These are phyloP conservation scores for Geosiphon pyriformis DNA, from an alignment of 192 early-diverging fungal genomes.

Conservation along the genomic window DNA sequence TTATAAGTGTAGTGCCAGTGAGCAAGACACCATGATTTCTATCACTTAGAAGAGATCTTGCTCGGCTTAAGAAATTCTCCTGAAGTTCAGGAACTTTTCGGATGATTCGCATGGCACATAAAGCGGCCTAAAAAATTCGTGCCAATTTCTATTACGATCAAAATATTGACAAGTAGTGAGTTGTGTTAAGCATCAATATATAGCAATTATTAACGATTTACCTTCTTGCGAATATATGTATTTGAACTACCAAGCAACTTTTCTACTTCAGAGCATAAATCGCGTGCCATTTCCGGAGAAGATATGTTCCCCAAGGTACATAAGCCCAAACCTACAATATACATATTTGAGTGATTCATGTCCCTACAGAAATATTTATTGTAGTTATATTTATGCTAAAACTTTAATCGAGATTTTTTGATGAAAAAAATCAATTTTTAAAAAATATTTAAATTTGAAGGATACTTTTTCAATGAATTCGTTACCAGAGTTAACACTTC, in stretches of 20 bases:
- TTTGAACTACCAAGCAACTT: slow-evolving; percentile 85
- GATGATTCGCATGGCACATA: slow-evolving; percentile 88
- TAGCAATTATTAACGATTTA: slow-evolving; percentile 25
- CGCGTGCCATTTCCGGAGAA: slow-evolving; percentile 92
- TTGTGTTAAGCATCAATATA: no score
- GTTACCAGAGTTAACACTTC: slow-evolving; percentile 96
- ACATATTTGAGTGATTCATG: slow-evolving; percentile 93
- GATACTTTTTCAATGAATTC: slow-evolving; percentile 95
- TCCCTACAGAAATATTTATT: slow-evolving; percentile 55
- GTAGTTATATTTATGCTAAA: background rate
- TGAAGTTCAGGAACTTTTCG: slow-evolving; percentile 89
- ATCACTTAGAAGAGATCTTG: slow-evolving; percentile 76
- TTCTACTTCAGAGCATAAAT: slow-evolving; percentile 91
- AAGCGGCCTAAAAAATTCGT: slow-evolving; percentile 61
- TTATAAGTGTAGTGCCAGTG: slow-evolving; percentile 83
- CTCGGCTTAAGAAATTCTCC: slow-evolving; percentile 73
- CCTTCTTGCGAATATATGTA: slow-evolving; percentile 96
- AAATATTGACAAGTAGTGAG: slow-evolving; percentile 11
- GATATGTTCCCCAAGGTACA: slow-evolving; percentile 96
- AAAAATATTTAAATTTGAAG: background rate
- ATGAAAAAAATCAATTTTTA: slow-evolving; percentile 16
- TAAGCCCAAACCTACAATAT: slow-evolving; percentile 93
- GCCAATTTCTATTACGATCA: background rate
- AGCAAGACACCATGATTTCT: slow-evolving; percentile 94
- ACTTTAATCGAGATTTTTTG: background rate